phyloP scores from a whole-genome alignment of 2,329 filamentous ascomycete genomes.

The Coniochaeta sp. region DNA sequence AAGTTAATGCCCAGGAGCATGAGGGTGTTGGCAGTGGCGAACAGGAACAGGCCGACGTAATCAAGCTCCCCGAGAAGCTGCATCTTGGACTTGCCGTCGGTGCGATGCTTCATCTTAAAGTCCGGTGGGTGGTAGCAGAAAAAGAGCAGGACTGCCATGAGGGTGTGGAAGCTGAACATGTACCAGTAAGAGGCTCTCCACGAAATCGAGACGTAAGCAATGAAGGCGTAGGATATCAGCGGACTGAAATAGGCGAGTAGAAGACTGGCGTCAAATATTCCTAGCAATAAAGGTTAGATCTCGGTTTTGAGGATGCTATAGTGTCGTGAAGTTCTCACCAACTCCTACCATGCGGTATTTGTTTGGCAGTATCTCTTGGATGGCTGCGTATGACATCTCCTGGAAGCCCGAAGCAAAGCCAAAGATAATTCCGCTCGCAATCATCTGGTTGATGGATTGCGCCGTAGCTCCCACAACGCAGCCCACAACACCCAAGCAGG shows the following conservation, averaged over 20 bases:
- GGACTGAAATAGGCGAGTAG: conserved; percentile 21
- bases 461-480: conserved; percentile 33
- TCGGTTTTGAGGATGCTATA: too few species aligned
- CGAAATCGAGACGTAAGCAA: conserved; percentile 19
- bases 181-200: conserved; percentile 14
- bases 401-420: conserved; percentile 31
- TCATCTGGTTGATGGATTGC: conserved; percentile 30
- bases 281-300: conserved; percentile 6
- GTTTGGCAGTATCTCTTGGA: background rate
- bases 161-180: conserved; percentile 13
- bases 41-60: conserved; percentile 18
- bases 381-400: conserved; percentile 24
- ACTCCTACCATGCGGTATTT: conserved; percentile 25
- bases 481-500: conserved; percentile 40
- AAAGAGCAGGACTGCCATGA: conserved; percentile 13
- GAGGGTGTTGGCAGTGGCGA: conserved; percentile 17
- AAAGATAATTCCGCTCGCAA: conserved; percentile 30
- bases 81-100: conserved; percentile 15
- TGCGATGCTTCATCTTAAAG: conserved; percentile 24
- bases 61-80: conserved; percentile 16
- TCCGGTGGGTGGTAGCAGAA: conserved; percentile 26
- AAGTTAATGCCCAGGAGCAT: conserved; percentile 22
- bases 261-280: conserved; percentile 20
- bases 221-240: conserved; percentile 23
- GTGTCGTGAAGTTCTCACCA: conserved; percentile 10